These are phyloP conservation scores for Parafenestella ontariensis DNA, from an alignment of 2,329 filamentous ascomycete genomes.

Conservation along the genomic window DNA sequence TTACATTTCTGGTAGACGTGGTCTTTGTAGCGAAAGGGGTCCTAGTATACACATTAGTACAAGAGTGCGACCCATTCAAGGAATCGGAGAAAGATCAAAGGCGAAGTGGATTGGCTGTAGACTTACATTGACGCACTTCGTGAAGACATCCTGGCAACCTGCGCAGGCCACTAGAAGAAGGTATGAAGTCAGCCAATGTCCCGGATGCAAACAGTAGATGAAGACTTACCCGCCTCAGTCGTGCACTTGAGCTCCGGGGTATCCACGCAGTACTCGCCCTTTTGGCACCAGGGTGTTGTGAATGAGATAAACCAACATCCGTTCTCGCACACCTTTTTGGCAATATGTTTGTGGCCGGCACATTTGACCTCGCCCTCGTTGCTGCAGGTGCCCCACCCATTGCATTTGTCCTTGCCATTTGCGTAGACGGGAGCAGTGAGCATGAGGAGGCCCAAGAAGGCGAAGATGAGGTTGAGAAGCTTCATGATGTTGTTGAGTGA, in stretches of 20 bases:
- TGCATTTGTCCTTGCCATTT: conserved; percentile 14
- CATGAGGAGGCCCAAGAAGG: conserved; percentile 1
- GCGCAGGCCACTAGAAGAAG: neutral
- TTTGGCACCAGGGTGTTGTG: too few species aligned
- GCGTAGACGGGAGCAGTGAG: conserved; percentile 9
- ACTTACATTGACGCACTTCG: neutral
- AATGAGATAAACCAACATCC: too few species aligned
- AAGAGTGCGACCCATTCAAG: neutral
- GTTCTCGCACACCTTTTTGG: too few species aligned
- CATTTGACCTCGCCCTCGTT: neutral
- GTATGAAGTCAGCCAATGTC: neutral
- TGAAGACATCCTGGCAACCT: neutral
- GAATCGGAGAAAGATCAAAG: neutral
- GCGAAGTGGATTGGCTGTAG: neutral
- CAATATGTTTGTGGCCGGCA: neutral
- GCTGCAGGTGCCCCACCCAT: conserved; percentile 15
- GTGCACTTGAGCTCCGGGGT: neutral
- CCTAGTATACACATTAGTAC: neutral
- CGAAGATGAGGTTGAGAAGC: neutral
- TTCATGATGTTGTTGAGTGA: neutral
- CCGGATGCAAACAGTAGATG: neutral
- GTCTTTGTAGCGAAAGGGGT: neutral
- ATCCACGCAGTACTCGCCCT: neutral
- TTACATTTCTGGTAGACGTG: neutral
- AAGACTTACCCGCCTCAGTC: neutral